Percentiles rank a stretch among this genome's conserved stretches.
Conservation (phyloP, 257 asterid species). For the Marsdenia floribunda region DNA sequence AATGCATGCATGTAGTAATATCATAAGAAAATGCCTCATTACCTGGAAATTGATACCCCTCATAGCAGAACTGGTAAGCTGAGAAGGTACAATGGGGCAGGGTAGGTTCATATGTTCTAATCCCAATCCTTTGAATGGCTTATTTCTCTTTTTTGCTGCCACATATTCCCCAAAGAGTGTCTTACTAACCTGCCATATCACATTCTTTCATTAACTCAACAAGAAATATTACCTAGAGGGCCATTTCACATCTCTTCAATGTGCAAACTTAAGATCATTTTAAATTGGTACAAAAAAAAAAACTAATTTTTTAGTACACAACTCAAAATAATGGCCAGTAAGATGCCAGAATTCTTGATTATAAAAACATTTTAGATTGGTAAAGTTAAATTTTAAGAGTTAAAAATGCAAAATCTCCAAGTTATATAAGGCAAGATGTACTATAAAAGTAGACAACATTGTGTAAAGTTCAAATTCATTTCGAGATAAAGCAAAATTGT, state of each 20-base stretch:
- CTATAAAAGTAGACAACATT: neutral
- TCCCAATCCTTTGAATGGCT: constrained; percentile 79
- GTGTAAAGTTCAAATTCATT: neutral
- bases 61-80: constrained; percentile 40
- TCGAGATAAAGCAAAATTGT: neutral
- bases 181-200: constrained; percentile 74
- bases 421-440: neutral
- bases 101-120: constrained; percentile 86
- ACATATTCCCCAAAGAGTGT: constrained; percentile 72
- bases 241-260: constrained; percentile 5
- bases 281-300: neutral
- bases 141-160: constrained; percentile 51
- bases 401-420: neutral
- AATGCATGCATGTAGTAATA: neutral
- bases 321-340: neutral
- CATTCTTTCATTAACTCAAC: neutral
- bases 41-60: constrained; percentile 74
- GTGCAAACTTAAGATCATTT: neutral
- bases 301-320: neutral
- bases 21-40: constrained; percentile 14
- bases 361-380: neutral
- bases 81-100: constrained; percentile 56
- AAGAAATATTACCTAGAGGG: neutral
- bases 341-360: neutral
- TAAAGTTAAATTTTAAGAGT: neutral